Evolutionary conservation across 1,284 basidiomycete species (phyloP).

Genomic region (Xanthoconium separans): DNA sequence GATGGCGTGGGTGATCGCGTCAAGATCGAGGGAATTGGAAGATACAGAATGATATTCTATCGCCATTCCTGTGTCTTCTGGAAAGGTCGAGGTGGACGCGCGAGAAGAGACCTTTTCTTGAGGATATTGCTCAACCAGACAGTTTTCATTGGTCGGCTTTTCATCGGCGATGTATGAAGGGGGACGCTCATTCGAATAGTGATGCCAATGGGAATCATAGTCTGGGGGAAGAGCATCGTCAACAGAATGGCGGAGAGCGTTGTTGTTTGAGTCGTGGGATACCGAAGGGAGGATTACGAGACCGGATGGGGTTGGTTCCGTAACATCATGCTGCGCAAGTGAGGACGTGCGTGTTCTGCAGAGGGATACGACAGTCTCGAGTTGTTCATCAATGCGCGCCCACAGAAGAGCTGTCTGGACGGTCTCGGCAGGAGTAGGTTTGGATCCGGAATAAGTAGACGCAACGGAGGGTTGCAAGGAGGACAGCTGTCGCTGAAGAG

Average conservation of each 20-base stretch:
- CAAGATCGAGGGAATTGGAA: constrained; percentile 71
- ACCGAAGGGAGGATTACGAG: neutral
- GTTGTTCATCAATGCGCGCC: constrained; percentile 68
- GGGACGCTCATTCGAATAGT: constrained; percentile 39
- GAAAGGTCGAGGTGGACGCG: neutral
- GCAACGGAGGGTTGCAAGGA: constrained; percentile 50
- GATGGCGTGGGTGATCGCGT: constrained; percentile 80
- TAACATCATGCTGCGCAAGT: neutral
- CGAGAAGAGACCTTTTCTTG: constrained; percentile 21
- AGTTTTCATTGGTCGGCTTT: constrained; percentile 1
- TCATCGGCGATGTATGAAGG: constrained; percentile 61
- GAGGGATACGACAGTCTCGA: constrained; percentile 65
- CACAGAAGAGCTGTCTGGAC: constrained; percentile 71
- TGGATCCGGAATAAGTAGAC: constrained; percentile 6
- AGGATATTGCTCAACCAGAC: constrained; percentile 14
- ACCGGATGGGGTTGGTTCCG: neutral
- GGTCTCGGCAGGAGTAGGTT: constrained; percentile 49
- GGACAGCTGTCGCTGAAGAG: constrained; percentile 65
- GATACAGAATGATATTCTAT: constrained; percentile 45
- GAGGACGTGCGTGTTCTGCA: constrained; percentile 53
- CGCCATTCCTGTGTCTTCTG: constrained; percentile 9
- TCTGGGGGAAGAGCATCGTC: constrained; percentile 61
- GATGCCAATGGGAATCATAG: constrained; percentile 53
- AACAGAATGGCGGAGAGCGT: constrained; percentile 30
- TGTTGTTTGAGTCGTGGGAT: neutral